A percentile compares a stretch with the other conserved stretches of the same genome.
Conservation (phyloP, 108 stramenopile genomes). For the Bacterosira constricta region DNA sequence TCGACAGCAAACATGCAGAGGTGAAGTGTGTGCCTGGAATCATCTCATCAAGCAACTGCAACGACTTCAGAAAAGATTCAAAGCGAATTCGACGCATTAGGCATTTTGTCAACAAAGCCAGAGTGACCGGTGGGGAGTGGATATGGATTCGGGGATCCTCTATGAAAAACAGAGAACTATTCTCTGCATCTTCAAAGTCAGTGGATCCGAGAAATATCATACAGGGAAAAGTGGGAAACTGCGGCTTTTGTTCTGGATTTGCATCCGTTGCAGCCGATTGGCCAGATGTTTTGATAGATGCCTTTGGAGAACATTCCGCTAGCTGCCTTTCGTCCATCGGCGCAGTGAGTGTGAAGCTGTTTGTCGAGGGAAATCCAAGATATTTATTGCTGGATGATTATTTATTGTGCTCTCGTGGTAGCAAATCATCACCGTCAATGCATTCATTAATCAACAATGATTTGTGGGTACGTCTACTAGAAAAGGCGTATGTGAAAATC, state of each 20-base stretch:
- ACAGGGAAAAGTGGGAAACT: conserved; percentile 26
- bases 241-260: conserved; percentile 15
- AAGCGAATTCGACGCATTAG: background rate
- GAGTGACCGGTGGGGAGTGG: background rate
- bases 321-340: background rate
- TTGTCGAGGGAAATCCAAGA: background rate
- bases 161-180: background rate
- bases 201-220: conserved; percentile 16
- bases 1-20: background rate
- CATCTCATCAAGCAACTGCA: conserved; percentile 4
- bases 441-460: conserved; percentile 1
- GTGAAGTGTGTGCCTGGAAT: conserved; percentile 10
- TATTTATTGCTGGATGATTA: conserved; percentile 17
- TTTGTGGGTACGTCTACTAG: conserved; percentile 14
- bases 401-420: background rate
- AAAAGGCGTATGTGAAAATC: conserved; percentile 25
- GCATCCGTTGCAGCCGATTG: conserved; percentile 6
- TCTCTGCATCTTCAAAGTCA: background rate
- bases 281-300: background rate
- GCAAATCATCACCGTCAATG: conserved; percentile 7
- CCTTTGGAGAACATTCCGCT: conserved; percentile 4
- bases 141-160: conserved; percentile 8
- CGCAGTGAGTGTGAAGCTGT: conserved; percentile 5
- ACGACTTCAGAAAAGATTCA: conserved; percentile 1
- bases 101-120: conserved; percentile 9